Evolutionary conservation across 768 basidiomycete genomes (phyloP).

Genomic region (Lentinula boryana): DNA sequence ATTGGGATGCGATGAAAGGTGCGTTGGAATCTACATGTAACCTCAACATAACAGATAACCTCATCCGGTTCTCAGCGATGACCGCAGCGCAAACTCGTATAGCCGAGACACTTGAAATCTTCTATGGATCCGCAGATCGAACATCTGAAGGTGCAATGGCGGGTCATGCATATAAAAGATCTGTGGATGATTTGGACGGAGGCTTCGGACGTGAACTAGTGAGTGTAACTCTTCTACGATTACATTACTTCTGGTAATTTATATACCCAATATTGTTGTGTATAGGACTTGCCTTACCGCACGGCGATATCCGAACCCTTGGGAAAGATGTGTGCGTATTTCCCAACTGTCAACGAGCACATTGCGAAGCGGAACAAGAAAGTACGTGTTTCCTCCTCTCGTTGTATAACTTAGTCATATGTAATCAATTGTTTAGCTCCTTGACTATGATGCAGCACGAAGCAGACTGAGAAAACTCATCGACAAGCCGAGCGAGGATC

Average conservation of each 20-base stretch:
- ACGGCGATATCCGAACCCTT: constrained; percentile 94
- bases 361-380: constrained; percentile 96
- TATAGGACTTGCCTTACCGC: constrained; percentile 87
- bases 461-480: constrained; percentile 84
- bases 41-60: not conserved
- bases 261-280: not conserved
- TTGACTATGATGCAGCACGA: constrained; percentile 93
- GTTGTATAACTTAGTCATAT: too few relatives aligned
- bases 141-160: constrained; percentile 93
- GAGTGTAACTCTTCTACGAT: constrained; percentile 19
- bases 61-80: constrained; percentile 58
- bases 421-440: constrained; percentile 45
- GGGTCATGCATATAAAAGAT: constrained; percentile 91
- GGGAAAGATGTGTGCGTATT: constrained; percentile 95
- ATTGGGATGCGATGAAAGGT: constrained; percentile 94
- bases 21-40: constrained; percentile 16
- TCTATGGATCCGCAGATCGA: constrained; percentile 84
- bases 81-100: constrained; percentile 87
- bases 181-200: constrained; percentile 89
- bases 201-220: constrained; percentile 84
- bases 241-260: not conserved
- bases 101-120: constrained; percentile 89
- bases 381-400: constrained; percentile 33
- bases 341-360: constrained; percentile 89
- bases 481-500: constrained; percentile 91